Percentiles rank a stretch among this genome's conserved stretches.
phyloP scores from a whole-genome alignment of 169 alveolate genomes.

The Blepharisma undulans region DNA sequence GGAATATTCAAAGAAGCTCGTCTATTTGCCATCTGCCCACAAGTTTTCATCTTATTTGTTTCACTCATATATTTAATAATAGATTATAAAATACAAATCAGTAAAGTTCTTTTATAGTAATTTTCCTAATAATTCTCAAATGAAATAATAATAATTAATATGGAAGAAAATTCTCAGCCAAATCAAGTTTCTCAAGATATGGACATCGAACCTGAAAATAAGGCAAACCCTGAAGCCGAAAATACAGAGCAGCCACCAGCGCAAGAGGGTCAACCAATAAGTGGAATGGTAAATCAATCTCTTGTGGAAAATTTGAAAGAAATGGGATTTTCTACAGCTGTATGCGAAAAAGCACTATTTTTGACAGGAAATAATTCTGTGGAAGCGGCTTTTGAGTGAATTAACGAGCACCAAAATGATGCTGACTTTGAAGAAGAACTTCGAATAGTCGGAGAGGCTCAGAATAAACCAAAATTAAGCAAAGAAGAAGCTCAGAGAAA shows the following conservation, averaged over 20 bases:
- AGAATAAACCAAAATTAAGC: conserved; percentile 34
- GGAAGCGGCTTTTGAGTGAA: conserved; percentile 67
- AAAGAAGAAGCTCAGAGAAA: conserved; percentile 53
- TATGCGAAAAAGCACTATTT: conserved; percentile 64
- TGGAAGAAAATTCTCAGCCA: background rate
- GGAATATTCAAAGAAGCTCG: background rate
- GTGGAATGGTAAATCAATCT: conserved; percentile 49
- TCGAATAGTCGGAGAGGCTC: conserved; percentile 37
- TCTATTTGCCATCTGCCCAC: background rate
- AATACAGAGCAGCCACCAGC: background rate
- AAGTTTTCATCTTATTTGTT: background rate
- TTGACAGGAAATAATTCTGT: conserved; percentile 32
- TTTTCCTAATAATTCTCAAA: background rate
- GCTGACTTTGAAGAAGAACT: conserved; percentile 67
- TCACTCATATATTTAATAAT: background rate
- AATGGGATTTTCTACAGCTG: conserved; percentile 66
- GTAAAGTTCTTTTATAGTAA: background rate
- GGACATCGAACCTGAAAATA: conserved; percentile 13
- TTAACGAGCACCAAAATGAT: conserved; percentile 45
- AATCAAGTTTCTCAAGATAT: background rate
- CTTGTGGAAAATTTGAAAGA: conserved; percentile 39
- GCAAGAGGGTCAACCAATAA: conserved; percentile 46
- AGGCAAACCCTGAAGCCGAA: background rate
- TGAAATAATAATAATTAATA: no score
- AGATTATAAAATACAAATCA: background rate